Evolutionary conservation across 768 basidiomycete species (phyloP).

Genomic region (Favolaschia claudopus): DNA sequence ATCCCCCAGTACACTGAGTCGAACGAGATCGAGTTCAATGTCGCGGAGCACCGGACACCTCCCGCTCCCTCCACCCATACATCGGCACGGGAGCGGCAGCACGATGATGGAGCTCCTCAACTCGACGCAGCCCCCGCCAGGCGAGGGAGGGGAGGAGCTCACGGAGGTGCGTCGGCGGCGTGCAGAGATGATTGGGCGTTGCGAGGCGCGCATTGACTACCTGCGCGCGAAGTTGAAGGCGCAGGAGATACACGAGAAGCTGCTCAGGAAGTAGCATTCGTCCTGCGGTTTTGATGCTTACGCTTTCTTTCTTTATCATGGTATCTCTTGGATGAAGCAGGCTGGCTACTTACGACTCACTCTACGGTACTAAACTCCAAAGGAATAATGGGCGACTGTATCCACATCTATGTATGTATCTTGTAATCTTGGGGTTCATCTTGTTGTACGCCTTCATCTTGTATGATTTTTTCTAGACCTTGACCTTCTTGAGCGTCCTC

Average conservation of each 20-base stretch:
- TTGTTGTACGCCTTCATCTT: no score
- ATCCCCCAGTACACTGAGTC: constrained; percentile 13
- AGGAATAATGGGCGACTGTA: no score
- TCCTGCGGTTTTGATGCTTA: not conserved
- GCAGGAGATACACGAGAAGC: constrained; percentile 68
- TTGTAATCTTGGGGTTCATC: no score
- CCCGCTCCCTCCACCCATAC: constrained; percentile 41
- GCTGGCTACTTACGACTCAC: not conserved
- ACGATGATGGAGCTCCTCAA: constrained; percentile 27
- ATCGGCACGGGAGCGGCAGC: constrained; percentile 24
- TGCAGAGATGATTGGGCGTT: constrained; percentile 71
- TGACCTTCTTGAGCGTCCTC: no score
- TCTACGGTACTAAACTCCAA: no score
- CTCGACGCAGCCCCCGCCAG: constrained; percentile 19
- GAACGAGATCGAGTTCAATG: constrained; percentile 30
- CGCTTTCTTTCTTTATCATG: not conserved
- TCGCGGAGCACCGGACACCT: constrained; percentile 54
- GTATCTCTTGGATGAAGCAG: not conserved
- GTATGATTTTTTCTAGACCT: no score
- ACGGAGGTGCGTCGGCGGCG: constrained; percentile 69
- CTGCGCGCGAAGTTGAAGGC: constrained; percentile 78
- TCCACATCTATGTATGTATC: no score
- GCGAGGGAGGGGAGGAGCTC: constrained; percentile 57
- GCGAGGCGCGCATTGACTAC: constrained; percentile 76
- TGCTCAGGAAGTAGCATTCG: constrained; percentile 44